Evolutionary conservation across 148 eudicot species (phyloP).

Genomic region (Camellia lanceoleosa): DNA sequence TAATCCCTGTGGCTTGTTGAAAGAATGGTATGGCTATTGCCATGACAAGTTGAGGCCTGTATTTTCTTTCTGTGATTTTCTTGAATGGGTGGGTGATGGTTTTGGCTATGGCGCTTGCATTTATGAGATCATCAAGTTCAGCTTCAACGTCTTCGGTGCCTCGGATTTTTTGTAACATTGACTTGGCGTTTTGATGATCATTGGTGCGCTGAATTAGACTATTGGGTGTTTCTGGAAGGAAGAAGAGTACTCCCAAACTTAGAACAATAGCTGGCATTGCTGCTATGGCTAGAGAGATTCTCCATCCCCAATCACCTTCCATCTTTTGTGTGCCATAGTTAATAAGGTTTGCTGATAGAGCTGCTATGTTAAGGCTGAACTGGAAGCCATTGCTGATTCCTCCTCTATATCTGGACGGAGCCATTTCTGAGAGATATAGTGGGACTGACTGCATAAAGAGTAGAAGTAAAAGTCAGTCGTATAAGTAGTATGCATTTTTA

Average conservation of each 20-base stretch:
- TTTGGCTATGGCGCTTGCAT: neutral
- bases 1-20: neutral
- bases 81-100: slow-evolving; percentile 1
- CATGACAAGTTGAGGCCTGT: neutral
- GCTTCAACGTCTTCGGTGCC: neutral
- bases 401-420: neutral
- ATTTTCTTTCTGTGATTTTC: neutral
- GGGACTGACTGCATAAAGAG: neutral
- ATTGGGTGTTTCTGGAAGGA: neutral
- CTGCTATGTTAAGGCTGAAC: neutral
- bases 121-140: neutral
- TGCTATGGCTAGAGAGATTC: neutral
- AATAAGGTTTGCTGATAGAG: neutral
- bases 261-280: neutral
- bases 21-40: neutral
- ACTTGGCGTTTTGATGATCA: neutral
- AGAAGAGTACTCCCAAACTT: neutral
- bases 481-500: neutral
- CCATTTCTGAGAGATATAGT: slow-evolving; percentile 6
- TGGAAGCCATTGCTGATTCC: neutral
- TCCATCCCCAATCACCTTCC: neutral
- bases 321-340: neutral
- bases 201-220: neutral
- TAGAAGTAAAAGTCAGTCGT: too few relatives aligned
- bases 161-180: neutral